Conservation (phyloP, 768 basidiomycete genomes). For the Kwoniella sp. region DNA sequence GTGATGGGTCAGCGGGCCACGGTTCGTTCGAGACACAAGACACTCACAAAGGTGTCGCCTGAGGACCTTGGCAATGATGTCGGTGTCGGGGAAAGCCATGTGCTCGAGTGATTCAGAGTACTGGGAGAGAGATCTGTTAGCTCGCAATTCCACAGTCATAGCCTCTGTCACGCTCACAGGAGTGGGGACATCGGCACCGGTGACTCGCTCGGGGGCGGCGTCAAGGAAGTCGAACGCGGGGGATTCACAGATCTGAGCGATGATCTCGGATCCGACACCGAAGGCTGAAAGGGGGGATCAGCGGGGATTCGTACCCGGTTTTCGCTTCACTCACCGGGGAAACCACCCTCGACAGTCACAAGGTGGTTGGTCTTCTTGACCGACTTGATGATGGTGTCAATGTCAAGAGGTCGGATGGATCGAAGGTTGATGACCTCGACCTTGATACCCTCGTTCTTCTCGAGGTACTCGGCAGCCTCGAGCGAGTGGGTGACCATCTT, state of each 20-base stretch:
- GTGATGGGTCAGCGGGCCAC: neutral
- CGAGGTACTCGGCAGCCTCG: conserved; percentile 86
- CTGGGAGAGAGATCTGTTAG: conserved; percentile 51
- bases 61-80: conserved; percentile 86
- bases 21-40: neutral
- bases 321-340: conserved; percentile 59
- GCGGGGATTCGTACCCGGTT: neutral
- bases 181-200: conserved; percentile 93
- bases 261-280: conserved; percentile 97
- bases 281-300: conserved; percentile 55
- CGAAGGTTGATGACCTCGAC: conserved; percentile 89
- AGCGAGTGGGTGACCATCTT: conserved; percentile 95
- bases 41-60: conserved; percentile 60
- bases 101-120: conserved; percentile 86
- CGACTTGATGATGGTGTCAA: conserved; percentile 91
- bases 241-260: conserved; percentile 94
- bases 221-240: conserved; percentile 98
- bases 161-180: conserved; percentile 59
- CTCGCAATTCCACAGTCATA: neutral
- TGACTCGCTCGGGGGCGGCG: conserved; percentile 94
- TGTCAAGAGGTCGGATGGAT: conserved; percentile 88
- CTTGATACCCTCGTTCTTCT: conserved; percentile 87
- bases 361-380: conserved; percentile 99
- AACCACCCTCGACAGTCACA: conserved; percentile 93
- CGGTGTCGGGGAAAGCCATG: conserved; percentile 89